phyloP scores from a whole-genome alignment of 495 filamentous ascomycete genomes.

The Neurospora tetraspora region DNA sequence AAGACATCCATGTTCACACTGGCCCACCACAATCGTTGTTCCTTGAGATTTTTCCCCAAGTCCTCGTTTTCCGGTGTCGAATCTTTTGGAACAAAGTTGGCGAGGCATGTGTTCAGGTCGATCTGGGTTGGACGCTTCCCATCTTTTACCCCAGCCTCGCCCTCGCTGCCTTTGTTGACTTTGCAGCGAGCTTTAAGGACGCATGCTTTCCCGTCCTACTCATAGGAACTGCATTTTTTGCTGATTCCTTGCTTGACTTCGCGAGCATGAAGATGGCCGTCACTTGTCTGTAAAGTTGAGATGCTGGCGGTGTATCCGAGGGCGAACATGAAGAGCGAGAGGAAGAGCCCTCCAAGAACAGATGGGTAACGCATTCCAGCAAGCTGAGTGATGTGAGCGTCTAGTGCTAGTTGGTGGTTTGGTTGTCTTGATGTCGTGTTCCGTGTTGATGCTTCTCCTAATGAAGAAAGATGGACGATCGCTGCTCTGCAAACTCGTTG shows the following conservation, averaged over 20 bases:
- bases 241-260: background rate
- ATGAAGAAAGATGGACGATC: background rate
- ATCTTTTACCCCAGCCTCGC: too few species aligned
- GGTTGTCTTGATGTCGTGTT: background rate
- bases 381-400: background rate
- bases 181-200: background rate
- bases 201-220: background rate
- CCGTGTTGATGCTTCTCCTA: background rate
- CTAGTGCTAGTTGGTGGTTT: background rate
- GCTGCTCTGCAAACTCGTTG: background rate
- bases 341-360: background rate
- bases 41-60: background rate
- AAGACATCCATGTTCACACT: too few species aligned
- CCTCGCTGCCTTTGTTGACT: background rate
- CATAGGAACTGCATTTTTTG: background rate
- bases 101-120: background rate
- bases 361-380: background rate
- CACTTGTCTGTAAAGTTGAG: background rate
- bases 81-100: background rate
- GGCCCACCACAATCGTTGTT: background rate
- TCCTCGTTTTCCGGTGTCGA: background rate
- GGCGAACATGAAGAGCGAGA: background rate
- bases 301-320: background rate
- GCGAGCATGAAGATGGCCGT: background rate
- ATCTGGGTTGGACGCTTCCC: background rate